phyloP scores from a whole-genome alignment of 164 flowering plant genomes.

The Stephania japonica region DNA sequence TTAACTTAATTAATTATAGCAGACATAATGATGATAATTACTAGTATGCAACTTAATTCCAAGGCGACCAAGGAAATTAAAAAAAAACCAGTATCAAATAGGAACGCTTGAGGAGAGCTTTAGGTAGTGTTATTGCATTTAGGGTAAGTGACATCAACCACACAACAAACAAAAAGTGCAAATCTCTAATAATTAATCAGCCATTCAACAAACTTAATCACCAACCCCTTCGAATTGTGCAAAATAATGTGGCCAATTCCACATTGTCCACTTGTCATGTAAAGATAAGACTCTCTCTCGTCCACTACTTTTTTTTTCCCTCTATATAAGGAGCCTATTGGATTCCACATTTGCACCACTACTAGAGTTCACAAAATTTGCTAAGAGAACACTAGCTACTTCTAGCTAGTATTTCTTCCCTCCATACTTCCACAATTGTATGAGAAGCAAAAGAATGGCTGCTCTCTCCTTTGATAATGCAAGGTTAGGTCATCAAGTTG shows the following conservation, averaged over 20 bases:
- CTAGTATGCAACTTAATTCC: background rate
- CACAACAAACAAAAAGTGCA: background rate
- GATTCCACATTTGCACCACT: background rate
- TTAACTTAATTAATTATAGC: background rate
- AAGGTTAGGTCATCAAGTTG: constrained; percentile 15
- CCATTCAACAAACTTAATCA: background rate
- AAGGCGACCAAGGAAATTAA: background rate
- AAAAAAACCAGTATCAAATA: background rate
- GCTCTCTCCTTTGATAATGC: constrained; percentile 26
- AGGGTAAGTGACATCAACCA: background rate
- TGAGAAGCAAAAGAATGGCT: constrained; percentile 34
- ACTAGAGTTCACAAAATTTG: background rate
- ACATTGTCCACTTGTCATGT: constrained; percentile 31
- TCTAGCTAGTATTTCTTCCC: background rate
- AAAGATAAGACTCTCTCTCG: background rate
- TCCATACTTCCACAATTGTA: background rate
- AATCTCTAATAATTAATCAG: background rate
- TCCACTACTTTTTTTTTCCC: background rate
- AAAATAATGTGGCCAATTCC: constrained; percentile 16
- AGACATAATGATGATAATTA: no score
- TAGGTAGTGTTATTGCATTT: background rate
- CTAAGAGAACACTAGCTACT: background rate
- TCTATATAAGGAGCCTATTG: constrained; percentile 9
- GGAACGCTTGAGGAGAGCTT: background rate
- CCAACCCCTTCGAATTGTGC: background rate